Base-by-base conservation (phyloP, 257 asterid genomes). In the Linderniella brevidens region DNA sequence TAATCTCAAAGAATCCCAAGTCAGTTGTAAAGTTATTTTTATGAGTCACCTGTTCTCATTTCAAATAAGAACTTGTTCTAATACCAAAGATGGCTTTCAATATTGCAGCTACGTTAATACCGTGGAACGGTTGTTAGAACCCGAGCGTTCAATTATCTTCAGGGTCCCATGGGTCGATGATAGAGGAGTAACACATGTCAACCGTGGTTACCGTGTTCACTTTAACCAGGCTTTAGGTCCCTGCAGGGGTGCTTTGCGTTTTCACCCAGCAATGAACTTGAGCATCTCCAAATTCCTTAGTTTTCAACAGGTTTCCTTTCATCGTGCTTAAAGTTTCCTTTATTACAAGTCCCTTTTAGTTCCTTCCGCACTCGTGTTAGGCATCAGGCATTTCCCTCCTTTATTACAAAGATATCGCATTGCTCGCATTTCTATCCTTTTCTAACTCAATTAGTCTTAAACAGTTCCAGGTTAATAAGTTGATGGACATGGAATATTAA, bases 151-250 rank as follows among this genome's bases (percentile, higher is more conserved):
- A n/a, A n/a, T n/a, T n/a, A n/a, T n/a, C n/a, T n/a, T n/a, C n/a
- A n/a, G n/a, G n/a, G n/a, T n/a, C n/a, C n/a, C n/a, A n/a, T n/a
- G n/a, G n/a, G n/a, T n/a, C n/a, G n/a, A n/a, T n/a, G n/a, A n/a
- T n/a, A n/a, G n/a, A n/a, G n/a, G n/a, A n/a, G n/a, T n/a, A n/a
- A n/a, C n/a, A n/a, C n/a, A n/a, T n/a, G n/a, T n/a, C n/a, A n/a
- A n/a, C n/a, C n/a, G n/a, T 37, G 98, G 98, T 41, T 78, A 74
- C 54, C 90, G 96, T 43, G 88, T 88, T 64, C 93, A 80, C 60
- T 88, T 84, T 59, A 88, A 81, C 68, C 96, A 84, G 79, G 69
- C 96, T 48, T 77, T 88, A 57, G 98, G 98, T 64, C 98, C 98
- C 18, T 88, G 94, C 80, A 75, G 98, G 66, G 98, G 98, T 58